Evolutionary conservation across 2,329 filamentous ascomycete genomes (phyloP).

Genomic region (Ophiostoma pallidulum): DNA sequence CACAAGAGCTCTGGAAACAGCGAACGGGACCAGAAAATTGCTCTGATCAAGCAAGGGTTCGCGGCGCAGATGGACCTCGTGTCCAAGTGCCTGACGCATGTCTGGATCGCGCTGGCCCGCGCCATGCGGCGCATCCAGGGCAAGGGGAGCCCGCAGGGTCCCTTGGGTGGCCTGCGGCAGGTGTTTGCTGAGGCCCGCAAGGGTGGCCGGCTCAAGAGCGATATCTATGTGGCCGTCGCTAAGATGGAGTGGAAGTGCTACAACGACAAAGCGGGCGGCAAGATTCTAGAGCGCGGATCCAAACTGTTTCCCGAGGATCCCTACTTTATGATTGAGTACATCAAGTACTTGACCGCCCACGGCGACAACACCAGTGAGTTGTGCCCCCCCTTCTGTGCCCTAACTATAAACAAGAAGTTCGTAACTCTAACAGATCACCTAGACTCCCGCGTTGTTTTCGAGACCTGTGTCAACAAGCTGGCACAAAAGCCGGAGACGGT

Average conservation of each 20-base stretch:
- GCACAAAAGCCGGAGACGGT: conserved; percentile 65
- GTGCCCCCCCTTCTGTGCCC: no score
- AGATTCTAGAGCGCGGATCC: conserved; percentile 91
- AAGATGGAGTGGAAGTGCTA: conserved; percentile 94
- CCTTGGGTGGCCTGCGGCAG: conserved; percentile 63
- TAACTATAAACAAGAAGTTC: no score
- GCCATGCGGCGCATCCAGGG: conserved; percentile 92
- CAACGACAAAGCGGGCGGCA: conserved; percentile 82
- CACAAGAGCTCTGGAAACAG: conserved; percentile 27
- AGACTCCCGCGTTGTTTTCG: conserved; percentile 94
- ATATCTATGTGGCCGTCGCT: conserved; percentile 89
- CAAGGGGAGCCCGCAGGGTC: conserved; percentile 53
- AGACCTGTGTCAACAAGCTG: conserved; percentile 80
- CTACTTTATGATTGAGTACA: conserved; percentile 85
- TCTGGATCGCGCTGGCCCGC: conserved; percentile 91
- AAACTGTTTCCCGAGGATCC: conserved; percentile 93
- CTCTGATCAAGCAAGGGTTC: conserved; percentile 56
- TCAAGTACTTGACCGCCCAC: conserved; percentile 86
- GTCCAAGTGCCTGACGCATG: conserved; percentile 77
- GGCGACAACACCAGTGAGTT: conserved; percentile 86
- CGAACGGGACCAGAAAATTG: conserved; percentile 49
- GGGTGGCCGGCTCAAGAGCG: conserved; percentile 79
- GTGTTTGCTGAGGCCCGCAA: conserved; percentile 85
- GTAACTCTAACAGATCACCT: conserved; percentile 19
- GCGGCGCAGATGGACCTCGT: conserved; percentile 64